Conservation (phyloP, 2,329 filamentous ascomycete species). For the Chrysoporthe puriensis region DNA sequence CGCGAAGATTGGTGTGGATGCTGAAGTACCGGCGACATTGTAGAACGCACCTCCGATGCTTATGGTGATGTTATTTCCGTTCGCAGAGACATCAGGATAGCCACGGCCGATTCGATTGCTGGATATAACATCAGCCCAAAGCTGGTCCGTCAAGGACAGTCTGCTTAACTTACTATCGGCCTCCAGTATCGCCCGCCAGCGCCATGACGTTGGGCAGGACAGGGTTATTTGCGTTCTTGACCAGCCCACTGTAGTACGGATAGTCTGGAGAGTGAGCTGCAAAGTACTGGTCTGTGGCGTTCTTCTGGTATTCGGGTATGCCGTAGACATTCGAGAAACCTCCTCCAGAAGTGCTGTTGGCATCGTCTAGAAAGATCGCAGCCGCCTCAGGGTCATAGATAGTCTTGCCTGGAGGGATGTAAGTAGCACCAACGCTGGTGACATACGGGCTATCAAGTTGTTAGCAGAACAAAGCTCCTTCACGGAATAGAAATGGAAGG, state of each 20-base stretch:
- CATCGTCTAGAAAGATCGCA: not conserved
- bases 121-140: not conserved
- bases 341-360: conserved; percentile 42
- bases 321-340: conserved; percentile 52
- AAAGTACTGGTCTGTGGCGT: conserved; percentile 47
- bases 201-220: conserved; percentile 25
- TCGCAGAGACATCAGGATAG: conserved; percentile 35
- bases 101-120: conserved; percentile 33
- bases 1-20: conserved; percentile 61
- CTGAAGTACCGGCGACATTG: conserved; percentile 53
- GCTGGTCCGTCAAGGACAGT: conserved; percentile 20
- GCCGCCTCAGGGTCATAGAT: conserved; percentile 32
- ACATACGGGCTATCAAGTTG: conserved; percentile 42
- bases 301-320: conserved; percentile 46
- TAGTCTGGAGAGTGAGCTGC: conserved; percentile 27
- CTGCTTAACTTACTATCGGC: conserved; percentile 25
- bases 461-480: not conserved
- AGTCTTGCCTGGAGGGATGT: conserved; percentile 20
- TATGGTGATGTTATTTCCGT: conserved; percentile 36
- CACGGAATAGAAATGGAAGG: not conserved
- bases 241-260: conserved; percentile 30
- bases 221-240: conserved; percentile 17
- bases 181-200: conserved; percentile 18
- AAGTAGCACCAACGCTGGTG: conserved; percentile 32
- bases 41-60: conserved; percentile 38